Conservation (phyloP, 495 filamentous ascomycete species). For the Extremus antarcticus region DNA sequence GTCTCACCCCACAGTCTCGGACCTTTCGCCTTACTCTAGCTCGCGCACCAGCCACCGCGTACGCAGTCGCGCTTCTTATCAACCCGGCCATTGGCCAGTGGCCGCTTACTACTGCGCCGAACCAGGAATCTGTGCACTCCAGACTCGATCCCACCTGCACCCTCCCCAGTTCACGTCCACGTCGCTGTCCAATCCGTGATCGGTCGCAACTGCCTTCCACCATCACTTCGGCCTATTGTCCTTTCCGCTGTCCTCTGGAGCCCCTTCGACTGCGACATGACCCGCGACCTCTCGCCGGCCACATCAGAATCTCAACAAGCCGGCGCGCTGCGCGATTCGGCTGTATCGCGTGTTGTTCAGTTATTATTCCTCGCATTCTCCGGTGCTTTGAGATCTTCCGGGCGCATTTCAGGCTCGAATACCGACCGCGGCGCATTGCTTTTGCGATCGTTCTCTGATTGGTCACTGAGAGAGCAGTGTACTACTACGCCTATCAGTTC, state of each 20-base stretch:
- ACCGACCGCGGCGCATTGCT: too few relatives aligned
- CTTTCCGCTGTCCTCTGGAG: too few relatives aligned
- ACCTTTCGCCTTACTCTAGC: not conserved
- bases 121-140: not conserved
- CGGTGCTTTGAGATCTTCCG: not conserved
- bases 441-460: constrained; percentile 15
- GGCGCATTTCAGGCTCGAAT: not conserved
- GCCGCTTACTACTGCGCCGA: not conserved
- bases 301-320: not conserved
- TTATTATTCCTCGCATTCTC: not conserved
- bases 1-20: not conserved
- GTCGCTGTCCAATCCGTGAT: too few relatives aligned
- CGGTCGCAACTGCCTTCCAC: too few relatives aligned
- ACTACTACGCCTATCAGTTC: too few relatives aligned
- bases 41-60: not conserved
- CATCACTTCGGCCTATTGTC: too few relatives aligned
- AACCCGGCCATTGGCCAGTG: not conserved
- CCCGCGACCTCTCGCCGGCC: not conserved
- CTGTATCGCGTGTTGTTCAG: not conserved
- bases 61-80: not conserved
- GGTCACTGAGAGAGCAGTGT: constrained; percentile 9
- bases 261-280: too few relatives aligned
- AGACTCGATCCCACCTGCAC: not conserved
- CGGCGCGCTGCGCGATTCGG: not conserved
- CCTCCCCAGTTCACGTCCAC: not conserved